Base-by-base conservation (phyloP, 768 basidiomycete species). In the Pulveroboletus sp. region DNA sequence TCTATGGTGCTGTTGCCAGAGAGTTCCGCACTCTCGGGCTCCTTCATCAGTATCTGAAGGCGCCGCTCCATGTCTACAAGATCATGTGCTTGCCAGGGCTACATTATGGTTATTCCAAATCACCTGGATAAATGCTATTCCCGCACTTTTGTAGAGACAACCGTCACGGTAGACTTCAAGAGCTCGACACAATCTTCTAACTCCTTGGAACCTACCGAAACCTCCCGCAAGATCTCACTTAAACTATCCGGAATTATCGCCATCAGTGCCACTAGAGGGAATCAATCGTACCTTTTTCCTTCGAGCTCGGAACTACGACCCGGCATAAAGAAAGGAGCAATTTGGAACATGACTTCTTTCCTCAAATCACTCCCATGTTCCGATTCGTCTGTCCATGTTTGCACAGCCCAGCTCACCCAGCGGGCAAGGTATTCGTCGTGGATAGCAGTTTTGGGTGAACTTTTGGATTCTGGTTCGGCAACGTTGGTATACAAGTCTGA, bases 321-420 rank as follows among this genome's bases (percentile, higher is more conserved):
- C 11, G 76, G 77, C 5, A 77, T 76, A 14, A 85, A 64, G 3
- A 71, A 71, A 15, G 75, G 76, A 45, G 83, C 67, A 5, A 89
- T 58, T 21, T 64, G 60, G 11, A 73, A 58, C 24, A 81, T 64
- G 1, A 72, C 60, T 37, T 80, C 75, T 48, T 72, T 79, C 50
- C 70, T 71, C 28, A 82, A 49, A 49, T 79, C 72, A 14, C 57
- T 56, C 26, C 73, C 76, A 12, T 60, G 55, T 28, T 65, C 60
- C 10, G 67, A 51, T 18, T 62, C 63, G 15, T 53, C 59, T 8
- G 67, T 67, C 68, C 70, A 76, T 11, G 60, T 69, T 33, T 76
- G 71, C 24, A 78, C 63, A 28, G 73, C 70, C 88, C 89, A 91
- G 18, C 73, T 69, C 5, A 69, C 78, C 89, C 89, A 92, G 46